These are phyloP conservation scores for Fusarium nelsonii DNA, from an alignment of 2,329 filamentous ascomycete genomes.

Conservation along the genomic window DNA sequence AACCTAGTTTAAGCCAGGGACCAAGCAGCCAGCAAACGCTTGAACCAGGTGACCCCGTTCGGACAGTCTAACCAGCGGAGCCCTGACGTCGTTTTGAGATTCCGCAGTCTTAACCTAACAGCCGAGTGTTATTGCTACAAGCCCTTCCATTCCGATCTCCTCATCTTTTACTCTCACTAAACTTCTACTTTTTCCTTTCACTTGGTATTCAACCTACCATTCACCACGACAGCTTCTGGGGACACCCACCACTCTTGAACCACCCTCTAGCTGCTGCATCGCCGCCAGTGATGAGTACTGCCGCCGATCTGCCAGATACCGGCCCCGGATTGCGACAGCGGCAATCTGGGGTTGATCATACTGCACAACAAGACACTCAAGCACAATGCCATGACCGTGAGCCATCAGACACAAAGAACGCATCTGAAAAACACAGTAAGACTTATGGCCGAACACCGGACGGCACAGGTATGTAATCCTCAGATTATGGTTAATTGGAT, in stretches of 20 bases:
- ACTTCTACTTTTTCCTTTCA: constrained; percentile 10
- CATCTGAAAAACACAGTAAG: constrained; percentile 66
- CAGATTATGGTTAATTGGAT: constrained; percentile 4
- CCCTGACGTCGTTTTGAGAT: constrained; percentile 48
- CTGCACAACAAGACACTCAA: constrained; percentile 33
- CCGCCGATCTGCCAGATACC: constrained; percentile 46
- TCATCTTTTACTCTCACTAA: constrained; percentile 22
- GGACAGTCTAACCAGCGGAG: constrained; percentile 41
- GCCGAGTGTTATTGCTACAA: constrained; percentile 25
- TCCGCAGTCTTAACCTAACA: constrained; percentile 32
- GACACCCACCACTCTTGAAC: neutral
- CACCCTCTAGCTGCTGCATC: constrained; percentile 15
- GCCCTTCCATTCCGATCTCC: constrained; percentile 24
- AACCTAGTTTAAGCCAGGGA: constrained; percentile 19
- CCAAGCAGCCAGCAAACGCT: constrained; percentile 15
- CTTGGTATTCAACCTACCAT: constrained; percentile 10
- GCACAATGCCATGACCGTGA: constrained; percentile 26
- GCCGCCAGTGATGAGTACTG: constrained; percentile 49
- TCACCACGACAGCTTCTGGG: neutral
- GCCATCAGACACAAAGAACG: constrained; percentile 24
- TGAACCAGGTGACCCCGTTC: constrained; percentile 33
- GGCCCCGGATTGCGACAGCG: constrained; percentile 50
- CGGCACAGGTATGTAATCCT: constrained; percentile 79
- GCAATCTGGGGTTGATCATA: constrained; percentile 42
- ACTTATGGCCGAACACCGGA: constrained; percentile 92